phyloP scores from a whole-genome alignment of 768 basidiomycete species.

The Boletellus sp. region DNA sequence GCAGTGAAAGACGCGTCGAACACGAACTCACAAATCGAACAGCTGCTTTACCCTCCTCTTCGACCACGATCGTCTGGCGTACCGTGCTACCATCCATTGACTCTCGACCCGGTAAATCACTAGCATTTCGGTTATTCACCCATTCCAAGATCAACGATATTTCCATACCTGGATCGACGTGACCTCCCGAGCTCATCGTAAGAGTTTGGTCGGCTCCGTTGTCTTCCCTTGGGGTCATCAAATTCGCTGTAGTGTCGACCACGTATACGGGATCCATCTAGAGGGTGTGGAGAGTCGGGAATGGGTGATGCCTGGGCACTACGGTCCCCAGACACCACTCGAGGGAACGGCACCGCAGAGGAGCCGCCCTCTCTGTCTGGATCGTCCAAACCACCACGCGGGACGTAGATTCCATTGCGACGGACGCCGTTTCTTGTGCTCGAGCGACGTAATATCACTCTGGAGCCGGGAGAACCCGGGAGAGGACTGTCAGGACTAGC shows the following conservation, averaged over 20 bases:
- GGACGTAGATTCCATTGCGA: constrained; percentile 46
- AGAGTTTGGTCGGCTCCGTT: constrained; percentile 59
- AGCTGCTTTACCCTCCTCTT: constrained; percentile 76
- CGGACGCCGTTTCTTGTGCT: constrained; percentile 50
- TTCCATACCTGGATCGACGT: constrained; percentile 64
- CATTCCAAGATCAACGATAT: constrained; percentile 63
- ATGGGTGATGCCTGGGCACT: constrained; percentile 34
- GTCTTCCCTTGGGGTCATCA: constrained; percentile 50
- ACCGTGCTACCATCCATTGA: constrained; percentile 62
- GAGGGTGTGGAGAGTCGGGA: constrained; percentile 34
- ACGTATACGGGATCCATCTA: constrained; percentile 39
- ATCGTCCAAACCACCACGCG: constrained; percentile 37
- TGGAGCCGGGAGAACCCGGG: constrained; percentile 32
- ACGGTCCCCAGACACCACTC: constrained; percentile 52
- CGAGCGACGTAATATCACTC: constrained; percentile 53
- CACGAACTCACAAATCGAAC: constrained; percentile 71
- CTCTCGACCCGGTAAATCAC: constrained; percentile 60
- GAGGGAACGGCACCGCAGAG: constrained; percentile 61
- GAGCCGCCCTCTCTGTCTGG: constrained; percentile 34
- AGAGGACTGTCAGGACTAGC: constrained; percentile 54
- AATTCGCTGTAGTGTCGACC: constrained; percentile 75
- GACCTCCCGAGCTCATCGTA: constrained; percentile 63
- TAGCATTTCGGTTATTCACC: constrained; percentile 51
- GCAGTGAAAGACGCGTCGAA: constrained; percentile 1
- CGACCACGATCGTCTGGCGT: constrained; percentile 68